Conservation (phyloP, 345 rosid genomes). For the Luvunga scandens region DNA sequence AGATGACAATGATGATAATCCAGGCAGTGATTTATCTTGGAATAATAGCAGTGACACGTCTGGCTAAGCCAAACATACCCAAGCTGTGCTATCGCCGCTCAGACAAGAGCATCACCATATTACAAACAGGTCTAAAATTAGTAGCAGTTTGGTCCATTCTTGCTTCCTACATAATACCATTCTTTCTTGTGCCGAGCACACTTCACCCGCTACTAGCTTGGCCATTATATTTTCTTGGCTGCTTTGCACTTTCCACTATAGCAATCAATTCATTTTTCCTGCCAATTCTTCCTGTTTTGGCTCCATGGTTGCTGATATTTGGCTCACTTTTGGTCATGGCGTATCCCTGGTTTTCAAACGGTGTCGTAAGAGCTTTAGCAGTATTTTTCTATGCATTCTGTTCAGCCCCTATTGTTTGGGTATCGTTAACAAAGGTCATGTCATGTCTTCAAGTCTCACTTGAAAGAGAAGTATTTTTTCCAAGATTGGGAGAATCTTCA, state of each 20-base stretch:
- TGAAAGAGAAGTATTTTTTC: constrained; percentile 75
- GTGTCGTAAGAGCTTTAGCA: constrained; percentile 64
- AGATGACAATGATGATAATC: constrained; percentile 65
- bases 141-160: constrained; percentile 71
- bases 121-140: constrained; percentile 57
- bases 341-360: constrained; percentile 65
- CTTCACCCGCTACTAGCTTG: constrained; percentile 86
- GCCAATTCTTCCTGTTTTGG: constrained; percentile 52
- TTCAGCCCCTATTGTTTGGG: constrained; percentile 71
- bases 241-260: constrained; percentile 57
- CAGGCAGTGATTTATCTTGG: constrained; percentile 66
- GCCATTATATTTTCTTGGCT: constrained; percentile 70
- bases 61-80: constrained; percentile 63
- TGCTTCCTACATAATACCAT: constrained; percentile 69
- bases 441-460: constrained; percentile 60
- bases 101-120: constrained; percentile 48
- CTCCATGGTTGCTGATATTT: constrained; percentile 61
- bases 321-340: constrained; percentile 86
- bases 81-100: constrained; percentile 76
- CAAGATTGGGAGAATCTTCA: constrained; percentile 53
- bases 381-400: constrained; percentile 74
- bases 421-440: constrained; percentile 51
- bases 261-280: constrained; percentile 68
- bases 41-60: constrained; percentile 53
- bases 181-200: constrained; percentile 74